These are phyloP conservation scores for Lablab purpureus DNA, from an alignment of 306 rosid species.

Conservation along the genomic window DNA sequence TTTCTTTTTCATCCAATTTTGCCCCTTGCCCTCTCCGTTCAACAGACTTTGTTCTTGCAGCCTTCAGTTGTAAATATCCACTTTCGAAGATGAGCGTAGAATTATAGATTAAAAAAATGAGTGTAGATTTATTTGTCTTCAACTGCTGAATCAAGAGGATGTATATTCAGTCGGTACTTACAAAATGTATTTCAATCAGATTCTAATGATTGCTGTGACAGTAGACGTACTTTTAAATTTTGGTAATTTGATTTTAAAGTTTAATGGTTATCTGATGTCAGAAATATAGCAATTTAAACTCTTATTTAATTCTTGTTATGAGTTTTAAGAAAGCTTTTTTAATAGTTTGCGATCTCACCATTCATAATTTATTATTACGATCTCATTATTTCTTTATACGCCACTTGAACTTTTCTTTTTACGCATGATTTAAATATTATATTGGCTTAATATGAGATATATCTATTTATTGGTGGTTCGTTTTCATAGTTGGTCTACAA, in stretches of 20 bases:
- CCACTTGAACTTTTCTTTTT: neutral
- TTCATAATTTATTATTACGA: too few species aligned
- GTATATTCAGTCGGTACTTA: constrained; percentile 34
- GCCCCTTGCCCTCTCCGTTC: constrained; percentile 90
- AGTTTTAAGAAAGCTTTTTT: too few species aligned
- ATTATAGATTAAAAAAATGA: constrained; percentile 10
- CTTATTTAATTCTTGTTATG: too few species aligned
- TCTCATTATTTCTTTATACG: neutral
- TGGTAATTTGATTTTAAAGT: constrained; percentile 10
- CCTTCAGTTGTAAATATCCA: constrained; percentile 92
- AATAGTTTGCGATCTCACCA: too few species aligned
- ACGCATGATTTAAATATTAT: neutral
- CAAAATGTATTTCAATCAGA: constrained; percentile 19
- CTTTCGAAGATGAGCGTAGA: constrained; percentile 69
- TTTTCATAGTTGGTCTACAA: too few species aligned
- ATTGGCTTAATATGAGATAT: neutral
- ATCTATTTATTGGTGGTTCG: neutral
- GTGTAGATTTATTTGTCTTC: constrained; percentile 22
- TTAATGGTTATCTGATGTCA: neutral
- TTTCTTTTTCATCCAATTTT: constrained; percentile 92
- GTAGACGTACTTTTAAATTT: constrained; percentile 26
- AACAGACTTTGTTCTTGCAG: constrained; percentile 75
- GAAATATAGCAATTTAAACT: neutral
- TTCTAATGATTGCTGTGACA: constrained; percentile 31
- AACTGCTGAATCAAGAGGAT: constrained; percentile 38